Conservation (phyloP, 1,284 basidiomycete species). For the Ustilago tritici region DNA sequence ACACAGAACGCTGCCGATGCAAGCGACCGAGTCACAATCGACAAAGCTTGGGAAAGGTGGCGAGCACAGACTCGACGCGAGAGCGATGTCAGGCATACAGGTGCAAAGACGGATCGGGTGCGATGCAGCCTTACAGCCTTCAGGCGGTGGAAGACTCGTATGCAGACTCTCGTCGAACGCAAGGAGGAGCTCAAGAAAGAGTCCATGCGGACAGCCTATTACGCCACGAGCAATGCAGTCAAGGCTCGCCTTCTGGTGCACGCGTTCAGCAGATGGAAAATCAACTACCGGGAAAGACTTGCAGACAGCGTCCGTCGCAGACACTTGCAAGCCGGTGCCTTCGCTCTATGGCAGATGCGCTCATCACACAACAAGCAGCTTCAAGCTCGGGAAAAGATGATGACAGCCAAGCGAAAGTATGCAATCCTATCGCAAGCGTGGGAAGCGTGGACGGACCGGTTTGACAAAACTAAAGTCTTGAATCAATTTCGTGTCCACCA, state of each 20-base stretch:
- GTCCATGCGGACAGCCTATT: slow-evolving; percentile 44
- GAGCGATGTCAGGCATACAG: slow-evolving; percentile 2
- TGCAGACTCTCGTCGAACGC: slow-evolving; percentile 12
- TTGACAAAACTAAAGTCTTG: slow-evolving; percentile 14
- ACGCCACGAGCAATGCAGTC: slow-evolving; percentile 11
- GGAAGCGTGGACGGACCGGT: slow-evolving; percentile 28
- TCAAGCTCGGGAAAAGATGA: slow-evolving; percentile 15
- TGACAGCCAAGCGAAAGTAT: slow-evolving; percentile 13
- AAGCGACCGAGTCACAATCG: slow-evolving; percentile 22
- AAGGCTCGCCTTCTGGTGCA: slow-evolving; percentile 17
- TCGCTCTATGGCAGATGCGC: slow-evolving; percentile 51
- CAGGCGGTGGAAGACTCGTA: slow-evolving; percentile 37
- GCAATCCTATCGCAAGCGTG: slow-evolving; percentile 15
- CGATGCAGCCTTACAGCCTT: slow-evolving; percentile 51
- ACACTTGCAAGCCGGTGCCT: slow-evolving; percentile 47
- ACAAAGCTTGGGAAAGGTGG: slow-evolving; percentile 44
- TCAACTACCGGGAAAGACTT: slow-evolving; percentile 5
- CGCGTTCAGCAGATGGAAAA: slow-evolving; percentile 27
- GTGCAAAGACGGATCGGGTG: slow-evolving; percentile 42
- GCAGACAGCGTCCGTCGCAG: slow-evolving; percentile 32
- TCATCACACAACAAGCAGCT: slow-evolving; percentile 25
- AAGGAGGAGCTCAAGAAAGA: slow-evolving; percentile 39
- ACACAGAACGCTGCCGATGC: slow-evolving; percentile 29
- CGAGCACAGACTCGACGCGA: background rate
- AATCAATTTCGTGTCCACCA: slow-evolving; percentile 26